Evolutionary conservation across 495 filamentous ascomycete genomes (phyloP).

Genomic region (Oleoguttula mirabilis): DNA sequence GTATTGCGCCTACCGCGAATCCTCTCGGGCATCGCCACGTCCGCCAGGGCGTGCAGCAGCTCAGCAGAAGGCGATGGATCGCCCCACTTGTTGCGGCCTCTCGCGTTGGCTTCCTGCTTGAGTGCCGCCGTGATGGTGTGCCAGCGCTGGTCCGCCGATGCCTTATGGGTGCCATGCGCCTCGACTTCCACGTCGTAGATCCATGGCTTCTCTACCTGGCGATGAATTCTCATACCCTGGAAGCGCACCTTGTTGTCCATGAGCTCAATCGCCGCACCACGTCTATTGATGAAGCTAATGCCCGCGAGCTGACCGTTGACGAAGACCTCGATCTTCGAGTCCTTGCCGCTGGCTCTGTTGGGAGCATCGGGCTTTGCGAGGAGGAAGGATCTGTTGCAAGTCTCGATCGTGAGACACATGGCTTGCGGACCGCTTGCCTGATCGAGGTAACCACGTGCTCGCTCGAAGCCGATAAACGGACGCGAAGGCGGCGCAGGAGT

Average conservation of each 20-base stretch:
- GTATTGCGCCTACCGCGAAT: constrained; percentile 21
- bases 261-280: constrained; percentile 5
- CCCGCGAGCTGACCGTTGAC: constrained; percentile 33
- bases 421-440: background rate
- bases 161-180: background rate
- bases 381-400: constrained; percentile 22
- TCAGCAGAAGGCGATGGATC: constrained; percentile 27
- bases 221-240: constrained; percentile 27
- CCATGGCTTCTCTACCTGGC: constrained; percentile 32
- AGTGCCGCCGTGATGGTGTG: constrained; percentile 22
- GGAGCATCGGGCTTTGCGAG: background rate
- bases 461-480: background rate
- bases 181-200: constrained; percentile 12
- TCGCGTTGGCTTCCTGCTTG: constrained; percentile 24
- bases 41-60: constrained; percentile 30
- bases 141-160: constrained; percentile 26
- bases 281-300: constrained; percentile 21
- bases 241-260: constrained; percentile 22
- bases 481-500: background rate
- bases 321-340: constrained; percentile 35
- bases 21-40: constrained; percentile 26
- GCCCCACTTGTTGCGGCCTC: constrained; percentile 24
- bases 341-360: constrained; percentile 6
- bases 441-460: constrained; percentile 6
- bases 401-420: constrained; percentile 22